Conservation (phyloP, 208 protist genomes). For the Leishmania guyanensis region DNA sequence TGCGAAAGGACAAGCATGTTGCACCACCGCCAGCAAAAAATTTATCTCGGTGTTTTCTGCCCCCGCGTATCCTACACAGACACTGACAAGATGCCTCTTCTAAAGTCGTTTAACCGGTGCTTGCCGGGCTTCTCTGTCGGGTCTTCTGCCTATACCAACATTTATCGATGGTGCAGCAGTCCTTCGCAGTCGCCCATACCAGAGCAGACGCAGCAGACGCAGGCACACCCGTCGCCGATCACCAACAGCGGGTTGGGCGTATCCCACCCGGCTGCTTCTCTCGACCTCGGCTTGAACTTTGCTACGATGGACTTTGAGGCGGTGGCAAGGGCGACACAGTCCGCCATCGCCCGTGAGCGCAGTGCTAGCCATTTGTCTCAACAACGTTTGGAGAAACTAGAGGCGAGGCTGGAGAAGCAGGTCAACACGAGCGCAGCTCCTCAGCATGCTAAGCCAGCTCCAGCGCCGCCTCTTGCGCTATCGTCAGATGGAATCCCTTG, state of each 20-base stretch:
- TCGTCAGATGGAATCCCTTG: neutral
- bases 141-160: slow-evolving; percentile 7
- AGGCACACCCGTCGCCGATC: neutral
- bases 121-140: slow-evolving; percentile 8
- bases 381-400: slow-evolving; percentile 11
- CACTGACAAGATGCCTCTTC: neutral
- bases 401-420: slow-evolving; percentile 9
- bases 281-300: slow-evolving; percentile 59
- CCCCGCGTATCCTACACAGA: neutral
- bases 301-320: slow-evolving; percentile 60
- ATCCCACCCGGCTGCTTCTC: neutral
- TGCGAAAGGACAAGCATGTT: neutral
- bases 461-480: neutral
- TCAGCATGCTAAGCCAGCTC: slow-evolving; percentile 11
- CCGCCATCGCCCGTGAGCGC: slow-evolving; percentile 37
- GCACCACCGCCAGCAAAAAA: neutral
- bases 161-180: slow-evolving; percentile 25
- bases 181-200: neutral
- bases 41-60: neutral
- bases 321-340: slow-evolving; percentile 39
- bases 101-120: neutral
- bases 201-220: neutral
- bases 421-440: neutral
- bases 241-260: neutral
- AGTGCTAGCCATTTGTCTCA: neutral